These are phyloP conservation scores for Colletotrichum tropicale DNA, from an alignment of 2,329 filamentous ascomycete genomes.

Conservation along the genomic window DNA sequence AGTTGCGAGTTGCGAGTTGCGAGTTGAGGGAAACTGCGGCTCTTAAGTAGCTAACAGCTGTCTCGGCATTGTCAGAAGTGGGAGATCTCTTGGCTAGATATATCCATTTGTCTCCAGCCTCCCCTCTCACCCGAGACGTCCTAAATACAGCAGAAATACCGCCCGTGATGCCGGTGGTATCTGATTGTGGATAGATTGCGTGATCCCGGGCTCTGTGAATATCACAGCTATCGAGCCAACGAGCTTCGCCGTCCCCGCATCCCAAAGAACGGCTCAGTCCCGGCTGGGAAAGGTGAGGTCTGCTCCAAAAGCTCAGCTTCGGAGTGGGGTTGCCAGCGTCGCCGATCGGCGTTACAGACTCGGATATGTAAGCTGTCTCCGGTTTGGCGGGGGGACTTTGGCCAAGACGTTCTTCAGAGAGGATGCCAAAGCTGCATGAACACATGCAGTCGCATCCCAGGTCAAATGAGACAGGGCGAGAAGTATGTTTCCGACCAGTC, in stretches of 20 bases:
- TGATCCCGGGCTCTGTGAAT: constrained; percentile 6
- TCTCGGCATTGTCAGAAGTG: background rate
- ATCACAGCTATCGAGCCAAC: background rate
- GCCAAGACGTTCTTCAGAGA: background rate
- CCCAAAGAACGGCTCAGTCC: background rate
- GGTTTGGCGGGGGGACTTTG: background rate
- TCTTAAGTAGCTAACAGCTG: background rate
- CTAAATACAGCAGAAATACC: background rate
- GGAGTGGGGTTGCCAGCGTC: background rate
- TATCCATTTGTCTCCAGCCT: background rate
- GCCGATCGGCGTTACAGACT: background rate
- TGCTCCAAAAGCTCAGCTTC: background rate
- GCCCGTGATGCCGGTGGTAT: background rate
- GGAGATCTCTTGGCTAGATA: background rate
- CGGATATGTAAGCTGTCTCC: background rate
- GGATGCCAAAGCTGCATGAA: background rate
- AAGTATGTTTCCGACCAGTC: background rate
- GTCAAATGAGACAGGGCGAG: background rate
- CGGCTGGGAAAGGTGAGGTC: background rate
- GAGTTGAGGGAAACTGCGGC: background rate
- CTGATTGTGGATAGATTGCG: constrained; percentile 17
- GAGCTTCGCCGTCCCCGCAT: background rate
- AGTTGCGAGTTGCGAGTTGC: background rate
- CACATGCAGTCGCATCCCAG: background rate
- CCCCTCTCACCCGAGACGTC: background rate